A percentile compares a stretch with the other conserved stretches of the same genome.
These are phyloP conservation scores for Thraustotheca clavata DNA, from an alignment of 352 stramenopile genomes.

Conservation along the genomic window DNA sequence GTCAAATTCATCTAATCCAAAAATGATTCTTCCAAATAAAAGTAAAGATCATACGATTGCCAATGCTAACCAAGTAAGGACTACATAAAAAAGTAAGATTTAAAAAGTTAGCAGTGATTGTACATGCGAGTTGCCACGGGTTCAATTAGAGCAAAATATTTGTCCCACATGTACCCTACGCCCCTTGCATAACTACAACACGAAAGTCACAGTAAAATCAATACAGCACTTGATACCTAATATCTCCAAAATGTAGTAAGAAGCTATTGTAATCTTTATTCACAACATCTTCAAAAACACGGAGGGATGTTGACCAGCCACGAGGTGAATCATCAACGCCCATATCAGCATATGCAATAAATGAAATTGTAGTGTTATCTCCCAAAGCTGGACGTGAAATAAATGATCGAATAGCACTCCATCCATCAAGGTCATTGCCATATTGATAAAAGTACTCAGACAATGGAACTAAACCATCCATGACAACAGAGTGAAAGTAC, in stretches of 20 bases:
- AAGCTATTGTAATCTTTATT: constrained; percentile 51
- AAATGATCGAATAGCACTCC: constrained; percentile 56
- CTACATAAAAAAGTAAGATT: constrained; percentile 23
- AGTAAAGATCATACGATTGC: constrained; percentile 41
- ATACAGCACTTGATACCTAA: constrained; percentile 34
- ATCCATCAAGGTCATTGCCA: constrained; percentile 52
- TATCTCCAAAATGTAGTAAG: constrained; percentile 64
- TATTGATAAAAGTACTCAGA: constrained; percentile 72
- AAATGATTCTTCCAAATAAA: not conserved
- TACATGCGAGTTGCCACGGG: constrained; percentile 55
- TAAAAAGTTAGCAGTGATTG: constrained; percentile 6
- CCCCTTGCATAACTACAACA: constrained; percentile 49
- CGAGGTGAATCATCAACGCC: constrained; percentile 46
- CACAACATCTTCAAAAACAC: constrained; percentile 48
- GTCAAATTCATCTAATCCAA: constrained; percentile 57
- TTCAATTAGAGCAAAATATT: constrained; percentile 69
- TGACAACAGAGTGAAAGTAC: constrained; percentile 71
- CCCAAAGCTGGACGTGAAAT: not conserved
- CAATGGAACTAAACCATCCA: constrained; percentile 32
- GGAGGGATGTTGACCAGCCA: constrained; percentile 44
- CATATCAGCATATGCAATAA: constrained; percentile 80
- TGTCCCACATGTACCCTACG: constrained; percentile 53
- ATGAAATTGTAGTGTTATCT: constrained; percentile 28
- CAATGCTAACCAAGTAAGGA: constrained; percentile 72
- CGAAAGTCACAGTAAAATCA: not conserved